phyloP scores from a whole-genome alignment of 148 eudicot species.

The Camellia lanceoleosa region DNA sequence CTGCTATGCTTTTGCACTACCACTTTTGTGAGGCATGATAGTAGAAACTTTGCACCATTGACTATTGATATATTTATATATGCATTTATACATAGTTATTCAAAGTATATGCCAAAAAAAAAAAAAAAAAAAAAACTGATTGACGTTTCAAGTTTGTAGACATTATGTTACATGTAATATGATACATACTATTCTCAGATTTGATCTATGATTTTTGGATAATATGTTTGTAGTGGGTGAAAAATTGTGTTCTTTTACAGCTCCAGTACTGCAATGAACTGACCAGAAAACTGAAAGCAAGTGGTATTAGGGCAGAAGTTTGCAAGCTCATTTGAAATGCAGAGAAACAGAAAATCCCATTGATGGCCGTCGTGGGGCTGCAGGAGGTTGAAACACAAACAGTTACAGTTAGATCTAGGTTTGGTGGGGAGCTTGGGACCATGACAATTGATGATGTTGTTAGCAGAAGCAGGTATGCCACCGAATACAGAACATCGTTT shows the following conservation, averaged over 20 bases:
- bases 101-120: too few relatives aligned
- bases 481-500: slow-evolving; percentile 50
- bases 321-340: slow-evolving; percentile 82
- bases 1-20: neutral
- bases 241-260: slow-evolving; percentile 29
- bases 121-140: too few relatives aligned
- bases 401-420: slow-evolving; percentile 79
- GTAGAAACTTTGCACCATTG: neutral
- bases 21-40: neutral
- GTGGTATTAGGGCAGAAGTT: slow-evolving; percentile 70
- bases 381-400: slow-evolving; percentile 73
- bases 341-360: slow-evolving; percentile 80
- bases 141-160: too few relatives aligned
- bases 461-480: slow-evolving; percentile 42
- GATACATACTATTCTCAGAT: too few relatives aligned
- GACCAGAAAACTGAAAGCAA: slow-evolving; percentile 43
- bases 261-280: slow-evolving; percentile 67
- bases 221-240: neutral
- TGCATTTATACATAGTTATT: neutral
- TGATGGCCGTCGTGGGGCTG: slow-evolving; percentile 86
- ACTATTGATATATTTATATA: neutral
- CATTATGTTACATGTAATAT: too few relatives aligned
- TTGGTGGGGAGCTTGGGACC: slow-evolving; percentile 76
- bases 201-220: too few relatives aligned
- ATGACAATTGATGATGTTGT: slow-evolving; percentile 63